These are phyloP conservation scores for Beauveria australis DNA, from an alignment of 2,329 filamentous ascomycete genomes.

Conservation along the genomic window DNA sequence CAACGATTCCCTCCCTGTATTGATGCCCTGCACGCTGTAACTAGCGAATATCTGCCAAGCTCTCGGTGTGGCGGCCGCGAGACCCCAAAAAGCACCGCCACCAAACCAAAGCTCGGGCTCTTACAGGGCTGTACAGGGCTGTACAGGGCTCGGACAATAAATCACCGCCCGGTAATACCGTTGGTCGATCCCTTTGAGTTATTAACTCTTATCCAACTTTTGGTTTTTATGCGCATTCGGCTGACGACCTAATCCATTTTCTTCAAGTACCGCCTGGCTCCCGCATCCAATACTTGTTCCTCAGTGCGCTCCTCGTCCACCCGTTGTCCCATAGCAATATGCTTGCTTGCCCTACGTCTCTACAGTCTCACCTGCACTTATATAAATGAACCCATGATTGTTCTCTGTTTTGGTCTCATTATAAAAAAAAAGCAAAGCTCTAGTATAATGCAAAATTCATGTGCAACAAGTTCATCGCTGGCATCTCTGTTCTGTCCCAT, in stretches of 20 bases:
- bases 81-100: neutral
- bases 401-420: neutral
- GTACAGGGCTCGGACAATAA: neutral
- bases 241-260: neutral
- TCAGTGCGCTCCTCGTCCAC: neutral
- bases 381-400: neutral
- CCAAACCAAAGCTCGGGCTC: neutral
- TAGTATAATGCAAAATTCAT: constrained; percentile 1
- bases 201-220: neutral
- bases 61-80: too few relatives aligned
- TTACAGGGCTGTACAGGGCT: neutral
- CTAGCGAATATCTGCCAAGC: too few relatives aligned
- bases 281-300: neutral
- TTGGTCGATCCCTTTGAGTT: neutral
- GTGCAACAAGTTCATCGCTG: neutral
- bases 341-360: neutral
- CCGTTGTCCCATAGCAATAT: neutral
- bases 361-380: neutral
- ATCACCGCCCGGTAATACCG: neutral
- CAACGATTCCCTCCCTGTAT: too few relatives aligned
- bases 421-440: neutral
- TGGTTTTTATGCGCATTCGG: neutral
- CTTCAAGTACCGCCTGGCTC: neutral
- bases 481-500: neutral
- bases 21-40: too few relatives aligned